Evolutionary conservation across 129 eudicot genomes (phyloP).

Genomic region (Artemisia argyi): DNA sequence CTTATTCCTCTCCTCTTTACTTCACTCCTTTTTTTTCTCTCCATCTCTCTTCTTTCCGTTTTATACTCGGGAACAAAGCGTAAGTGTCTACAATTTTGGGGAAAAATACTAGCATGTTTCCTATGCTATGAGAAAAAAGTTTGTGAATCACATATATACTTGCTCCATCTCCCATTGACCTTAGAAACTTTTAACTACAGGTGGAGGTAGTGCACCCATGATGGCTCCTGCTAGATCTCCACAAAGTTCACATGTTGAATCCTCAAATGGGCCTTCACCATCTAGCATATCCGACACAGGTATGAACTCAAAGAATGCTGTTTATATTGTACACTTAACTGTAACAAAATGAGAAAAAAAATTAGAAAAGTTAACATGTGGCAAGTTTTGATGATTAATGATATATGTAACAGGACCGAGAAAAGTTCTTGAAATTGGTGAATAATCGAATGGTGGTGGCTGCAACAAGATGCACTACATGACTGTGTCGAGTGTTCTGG

Average conservation of each 20-base stretch:
- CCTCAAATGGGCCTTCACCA: slow-evolving; percentile 26
- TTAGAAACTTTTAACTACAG: background rate
- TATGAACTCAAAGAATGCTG: background rate
- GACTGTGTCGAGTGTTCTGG: too few species aligned
- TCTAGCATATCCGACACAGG: slow-evolving; percentile 2
- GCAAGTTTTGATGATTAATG: slow-evolving; percentile 3
- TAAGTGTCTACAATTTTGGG: too few species aligned
- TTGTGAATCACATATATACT: background rate
- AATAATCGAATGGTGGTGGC: slow-evolving; percentile 23
- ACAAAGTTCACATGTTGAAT: background rate
- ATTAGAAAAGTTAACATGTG: background rate
- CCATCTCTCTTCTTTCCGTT: too few species aligned
- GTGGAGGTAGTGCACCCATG: slow-evolving; percentile 26
- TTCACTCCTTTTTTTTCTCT: too few species aligned
- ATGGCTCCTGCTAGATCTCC: slow-evolving; percentile 33
- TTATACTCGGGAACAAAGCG: too few species aligned
- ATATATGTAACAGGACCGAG: slow-evolving; percentile 29
- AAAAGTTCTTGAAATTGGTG: slow-evolving; percentile 23
- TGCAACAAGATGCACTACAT: background rate
- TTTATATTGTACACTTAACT: too few species aligned
- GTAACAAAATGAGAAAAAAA: background rate
- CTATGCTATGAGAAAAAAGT: too few species aligned
- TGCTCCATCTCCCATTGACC: background rate
- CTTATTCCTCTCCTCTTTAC: too few species aligned
- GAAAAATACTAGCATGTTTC: too few species aligned